phyloP scores from a whole-genome alignment of 1,284 basidiomycete genomes.

The Uromyces viciae-fabae region DNA sequence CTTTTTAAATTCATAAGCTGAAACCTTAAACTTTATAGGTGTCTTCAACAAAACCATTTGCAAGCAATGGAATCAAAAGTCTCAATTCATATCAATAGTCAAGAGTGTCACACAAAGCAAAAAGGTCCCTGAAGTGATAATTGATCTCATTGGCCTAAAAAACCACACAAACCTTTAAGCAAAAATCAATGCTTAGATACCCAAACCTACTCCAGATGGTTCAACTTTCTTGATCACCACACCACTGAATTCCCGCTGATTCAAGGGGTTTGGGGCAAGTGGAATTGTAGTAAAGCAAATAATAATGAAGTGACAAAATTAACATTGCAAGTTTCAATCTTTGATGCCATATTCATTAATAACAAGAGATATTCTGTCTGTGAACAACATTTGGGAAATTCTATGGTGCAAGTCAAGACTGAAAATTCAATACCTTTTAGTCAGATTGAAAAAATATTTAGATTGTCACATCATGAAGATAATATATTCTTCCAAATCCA shows the following conservation, averaged over 20 bases:
- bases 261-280: neutral
- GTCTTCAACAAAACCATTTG: neutral
- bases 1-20: neutral
- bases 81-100: neutral
- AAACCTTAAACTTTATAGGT: neutral
- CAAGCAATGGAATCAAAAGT: neutral
- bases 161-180: neutral
- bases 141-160: neutral
- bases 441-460: conserved; percentile 54
- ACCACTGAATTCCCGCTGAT: neutral
- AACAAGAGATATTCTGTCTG: neutral
- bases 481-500: neutral
- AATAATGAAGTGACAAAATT: neutral
- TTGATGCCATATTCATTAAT: neutral
- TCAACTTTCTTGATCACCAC: neutral
- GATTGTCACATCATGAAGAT: conserved; percentile 3
- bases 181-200: neutral
- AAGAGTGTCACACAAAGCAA: neutral
- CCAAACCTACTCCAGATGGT: neutral
- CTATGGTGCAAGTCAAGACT: conserved; percentile 79
- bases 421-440: conserved; percentile 9
- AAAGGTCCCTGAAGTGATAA: neutral
- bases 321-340: neutral
- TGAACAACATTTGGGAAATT: conserved; percentile 53
- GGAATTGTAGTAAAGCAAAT: neutral